Conservation (phyloP, 2,329 filamentous ascomycete species). For the Exophiala calicioides region DNA sequence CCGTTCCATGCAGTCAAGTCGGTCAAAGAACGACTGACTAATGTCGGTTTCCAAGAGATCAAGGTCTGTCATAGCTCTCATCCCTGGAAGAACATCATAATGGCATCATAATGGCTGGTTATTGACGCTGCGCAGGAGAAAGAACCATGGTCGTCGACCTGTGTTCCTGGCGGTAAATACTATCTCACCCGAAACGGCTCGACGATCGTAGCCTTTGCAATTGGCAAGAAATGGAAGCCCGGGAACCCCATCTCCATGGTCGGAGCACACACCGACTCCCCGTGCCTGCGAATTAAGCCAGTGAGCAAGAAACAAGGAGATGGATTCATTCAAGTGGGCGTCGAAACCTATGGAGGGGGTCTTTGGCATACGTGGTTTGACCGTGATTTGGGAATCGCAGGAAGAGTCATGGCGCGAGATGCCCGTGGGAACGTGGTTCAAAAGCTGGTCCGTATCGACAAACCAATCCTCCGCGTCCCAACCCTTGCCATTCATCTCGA, state of each 20-base stretch:
- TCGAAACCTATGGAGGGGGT: constrained; percentile 94
- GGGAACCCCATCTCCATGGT: constrained; percentile 91
- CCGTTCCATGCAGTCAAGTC: constrained; percentile 92
- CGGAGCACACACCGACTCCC: constrained; percentile 94
- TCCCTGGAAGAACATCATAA: too few species aligned
- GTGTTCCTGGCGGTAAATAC: constrained; percentile 89
- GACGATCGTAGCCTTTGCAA: constrained; percentile 87
- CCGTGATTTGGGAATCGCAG: constrained; percentile 86
- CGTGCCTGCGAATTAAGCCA: constrained; percentile 88
- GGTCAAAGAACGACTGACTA: constrained; percentile 71
- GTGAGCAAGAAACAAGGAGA: constrained; percentile 84
- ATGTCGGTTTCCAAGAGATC: constrained; percentile 84
- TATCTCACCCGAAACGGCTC: constrained; percentile 92
- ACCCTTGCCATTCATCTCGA: constrained; percentile 94
- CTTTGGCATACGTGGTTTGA: constrained; percentile 99
- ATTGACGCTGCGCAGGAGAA: constrained; percentile 60
- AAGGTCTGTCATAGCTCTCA: constrained; percentile 50
- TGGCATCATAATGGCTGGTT: too few species aligned
- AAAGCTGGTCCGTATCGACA: constrained; percentile 85
- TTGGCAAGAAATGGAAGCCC: constrained; percentile 86
- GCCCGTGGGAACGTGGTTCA: constrained; percentile 73
- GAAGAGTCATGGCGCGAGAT: constrained; percentile 78
- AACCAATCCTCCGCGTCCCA: constrained; percentile 86
- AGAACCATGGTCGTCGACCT: constrained; percentile 78
- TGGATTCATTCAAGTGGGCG: constrained; percentile 90